Evolutionary conservation across 768 basidiomycete species (phyloP).

Genomic region (Coprinellus micaceus): DNA sequence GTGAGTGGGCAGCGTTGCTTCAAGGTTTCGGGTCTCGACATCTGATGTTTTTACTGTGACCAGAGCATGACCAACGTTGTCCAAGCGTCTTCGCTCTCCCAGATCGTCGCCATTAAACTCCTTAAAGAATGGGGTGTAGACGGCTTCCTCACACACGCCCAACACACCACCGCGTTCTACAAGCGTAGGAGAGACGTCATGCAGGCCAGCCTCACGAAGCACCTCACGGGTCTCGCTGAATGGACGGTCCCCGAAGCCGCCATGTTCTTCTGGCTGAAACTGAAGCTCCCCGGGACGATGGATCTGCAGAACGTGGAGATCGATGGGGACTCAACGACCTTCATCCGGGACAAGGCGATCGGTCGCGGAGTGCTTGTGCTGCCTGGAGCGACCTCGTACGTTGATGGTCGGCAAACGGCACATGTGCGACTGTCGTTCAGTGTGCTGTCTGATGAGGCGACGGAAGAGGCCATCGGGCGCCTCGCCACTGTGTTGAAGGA

Average conservation of each 20-base stretch:
- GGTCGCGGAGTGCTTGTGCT: constrained; percentile 79
- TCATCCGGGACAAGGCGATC: constrained; percentile 69
- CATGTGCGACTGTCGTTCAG: constrained; percentile 81
- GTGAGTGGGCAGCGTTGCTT: constrained; percentile 33
- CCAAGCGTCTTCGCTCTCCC: constrained; percentile 56
- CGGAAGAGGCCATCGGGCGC: constrained; percentile 68
- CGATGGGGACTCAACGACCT: constrained; percentile 59
- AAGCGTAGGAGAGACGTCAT: constrained; percentile 66
- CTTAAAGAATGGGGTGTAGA: constrained; percentile 67
- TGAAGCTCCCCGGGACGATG: constrained; percentile 15
- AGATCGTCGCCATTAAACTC: constrained; percentile 53
- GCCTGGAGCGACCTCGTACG: constrained; percentile 74
- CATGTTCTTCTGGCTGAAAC: constrained; percentile 81
- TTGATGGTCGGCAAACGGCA: constrained; percentile 58
- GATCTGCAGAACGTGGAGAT: constrained; percentile 5
- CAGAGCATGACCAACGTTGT: constrained; percentile 60
- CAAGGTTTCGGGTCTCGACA: not conserved
- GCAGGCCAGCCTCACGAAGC: constrained; percentile 60
- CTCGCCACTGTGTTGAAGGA: constrained; percentile 27
- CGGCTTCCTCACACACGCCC: constrained; percentile 64
- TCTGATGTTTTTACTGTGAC: not conserved
- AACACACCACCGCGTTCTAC: constrained; percentile 65
- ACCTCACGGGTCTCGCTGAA: constrained; percentile 70
- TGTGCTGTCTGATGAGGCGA: constrained; percentile 53
- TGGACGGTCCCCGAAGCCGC: constrained; percentile 69